A percentile compares a stretch with the other conserved stretches of the same genome.
These are phyloP conservation scores for Hansenula anomala DNA, from an alignment of 1,139 yeast species.

Conservation along the genomic window DNA sequence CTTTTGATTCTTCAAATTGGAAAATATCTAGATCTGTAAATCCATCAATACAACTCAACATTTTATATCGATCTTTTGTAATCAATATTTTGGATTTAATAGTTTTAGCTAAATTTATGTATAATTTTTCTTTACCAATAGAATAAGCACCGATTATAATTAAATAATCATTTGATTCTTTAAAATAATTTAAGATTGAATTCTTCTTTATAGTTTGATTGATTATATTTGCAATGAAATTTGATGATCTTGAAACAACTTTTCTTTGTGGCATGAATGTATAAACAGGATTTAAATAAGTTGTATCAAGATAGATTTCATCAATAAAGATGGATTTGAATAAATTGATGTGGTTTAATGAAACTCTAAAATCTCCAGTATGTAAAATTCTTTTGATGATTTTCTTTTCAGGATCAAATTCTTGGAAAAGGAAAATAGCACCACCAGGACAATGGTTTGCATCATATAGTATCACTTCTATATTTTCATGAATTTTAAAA, in stretches of 20 bases:
- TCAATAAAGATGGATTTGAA: slow-evolving; percentile 37
- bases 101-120: slow-evolving; percentile 59
- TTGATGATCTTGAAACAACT: slow-evolving; percentile 56
- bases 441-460: slow-evolving; percentile 99
- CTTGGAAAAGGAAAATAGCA: slow-evolving; percentile 69
- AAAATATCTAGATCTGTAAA: slow-evolving; percentile 26
- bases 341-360: slow-evolving; percentile 34
- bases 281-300: slow-evolving; percentile 72
- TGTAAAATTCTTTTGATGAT: slow-evolving; percentile 46
- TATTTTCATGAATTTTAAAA: slow-evolving; percentile 34
- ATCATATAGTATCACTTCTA: slow-evolving; percentile 61
- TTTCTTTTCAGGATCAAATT: slow-evolving; percentile 26
- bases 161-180: slow-evolving; percentile 32
- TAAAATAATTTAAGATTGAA: slow-evolving; percentile 37
- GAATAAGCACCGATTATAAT: slow-evolving; percentile 86
- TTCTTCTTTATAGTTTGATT: slow-evolving; percentile 23
- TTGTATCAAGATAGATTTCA: slow-evolving; percentile 77
- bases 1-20: slow-evolving; percentile 18
- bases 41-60: slow-evolving; percentile 33
- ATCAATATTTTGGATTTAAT: slow-evolving; percentile 51
- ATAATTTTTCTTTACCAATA: slow-evolving; percentile 87
- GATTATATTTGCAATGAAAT: slow-evolving; percentile 39
- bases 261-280: slow-evolving; percentile 72
- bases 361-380: slow-evolving; percentile 90
- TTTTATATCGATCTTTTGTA: slow-evolving; percentile 42